Base-by-base conservation (phyloP, 495 filamentous ascomycete species). In the Niebla homalea region DNA sequence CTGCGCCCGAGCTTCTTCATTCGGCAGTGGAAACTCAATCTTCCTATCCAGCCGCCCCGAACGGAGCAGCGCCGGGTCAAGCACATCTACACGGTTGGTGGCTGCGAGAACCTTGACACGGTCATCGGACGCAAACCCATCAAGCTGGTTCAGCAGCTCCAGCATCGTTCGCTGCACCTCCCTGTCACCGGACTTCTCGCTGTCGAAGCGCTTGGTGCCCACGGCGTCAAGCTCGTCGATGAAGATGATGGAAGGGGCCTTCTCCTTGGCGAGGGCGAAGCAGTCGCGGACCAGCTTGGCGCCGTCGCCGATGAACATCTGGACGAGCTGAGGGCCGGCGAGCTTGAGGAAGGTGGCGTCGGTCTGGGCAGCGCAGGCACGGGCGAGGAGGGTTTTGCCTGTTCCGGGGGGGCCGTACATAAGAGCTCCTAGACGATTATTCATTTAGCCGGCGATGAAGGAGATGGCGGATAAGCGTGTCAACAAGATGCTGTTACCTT, bases 101-200 rank as follows among this genome's bases (percentile, higher is more conserved):
- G 92, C 92, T 3, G 93, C 93, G 16, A 99, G 81, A 4, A 99
- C 92, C 70, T 99, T 99, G 77, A 99, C 90, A 2, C 93, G 81
- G 64, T 99, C 93, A 59, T 97, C 93, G n/a, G 87, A 93, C 2
- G 92, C 93, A 62, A 99, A 99, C 43, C 92, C 92, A 64, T 99
- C 92, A 15, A 99, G 80, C 70, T 99, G 92, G 72, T 99, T 99
- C 56, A 99, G 84, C 23, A 99, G 78, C 63, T 99, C 92, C 69
- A 99, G 71, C 92, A 99, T 99, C 43, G 92, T 99, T 65, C 92
- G 78, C 71, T 99, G 92, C 47, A 99, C 92, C 72, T 99, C 92
- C 64, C 92, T 78, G 64, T 99, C 92, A 68, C 92, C 92, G 52
- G 83, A 88, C 75, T 99, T 99, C 66, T 97, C 93, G 58, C 85